Conservation (phyloP, 1,284 basidiomycete genomes). For the Ganoderma sp. region DNA sequence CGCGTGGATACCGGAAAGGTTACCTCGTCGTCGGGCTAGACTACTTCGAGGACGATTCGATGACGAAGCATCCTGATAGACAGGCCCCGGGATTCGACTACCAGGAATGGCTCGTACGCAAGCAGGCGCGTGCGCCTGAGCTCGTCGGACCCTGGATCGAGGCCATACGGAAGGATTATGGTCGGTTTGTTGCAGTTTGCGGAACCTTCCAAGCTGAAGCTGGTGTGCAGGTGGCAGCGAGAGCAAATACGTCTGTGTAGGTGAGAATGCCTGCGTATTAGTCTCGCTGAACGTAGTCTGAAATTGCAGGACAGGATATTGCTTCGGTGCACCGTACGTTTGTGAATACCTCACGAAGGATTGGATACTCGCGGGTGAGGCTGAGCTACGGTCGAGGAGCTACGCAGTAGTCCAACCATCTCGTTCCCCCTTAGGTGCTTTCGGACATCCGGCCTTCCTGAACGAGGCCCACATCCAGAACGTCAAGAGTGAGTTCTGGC, state of each 20-base stretch:
- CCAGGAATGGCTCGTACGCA: constrained; percentile 47
- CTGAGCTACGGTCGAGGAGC: not conserved
- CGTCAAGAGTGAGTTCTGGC: constrained; percentile 49
- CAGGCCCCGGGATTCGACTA: constrained; percentile 45
- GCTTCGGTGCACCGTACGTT: constrained; percentile 61
- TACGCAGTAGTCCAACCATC: too few relatives aligned
- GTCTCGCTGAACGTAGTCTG: not conserved
- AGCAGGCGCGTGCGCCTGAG: constrained; percentile 44
- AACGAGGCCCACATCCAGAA: constrained; percentile 54
- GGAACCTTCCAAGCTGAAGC: not conserved
- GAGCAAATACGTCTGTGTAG: constrained; percentile 37
- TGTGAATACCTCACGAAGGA: constrained; percentile 52
- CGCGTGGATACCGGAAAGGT: constrained; percentile 41
- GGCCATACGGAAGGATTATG: constrained; percentile 52
- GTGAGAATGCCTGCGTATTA: not conserved
- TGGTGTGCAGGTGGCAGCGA: constrained; percentile 22
- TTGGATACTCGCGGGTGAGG: constrained; percentile 51
- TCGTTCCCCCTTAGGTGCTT: constrained; percentile 47
- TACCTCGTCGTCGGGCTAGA: constrained; percentile 60
- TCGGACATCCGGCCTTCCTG: constrained; percentile 62
- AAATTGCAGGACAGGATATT: constrained; percentile 51
- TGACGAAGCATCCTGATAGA: constrained; percentile 44
- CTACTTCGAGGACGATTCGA: constrained; percentile 61
- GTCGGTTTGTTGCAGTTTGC: constrained; percentile 31
- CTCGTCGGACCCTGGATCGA: constrained; percentile 56